Percentiles rank a stretch among this genome's conserved stretches.
These are phyloP conservation scores for Sungouiella thailandica DNA, from an alignment of 805 yeast genomes.

Conservation along the genomic window DNA sequence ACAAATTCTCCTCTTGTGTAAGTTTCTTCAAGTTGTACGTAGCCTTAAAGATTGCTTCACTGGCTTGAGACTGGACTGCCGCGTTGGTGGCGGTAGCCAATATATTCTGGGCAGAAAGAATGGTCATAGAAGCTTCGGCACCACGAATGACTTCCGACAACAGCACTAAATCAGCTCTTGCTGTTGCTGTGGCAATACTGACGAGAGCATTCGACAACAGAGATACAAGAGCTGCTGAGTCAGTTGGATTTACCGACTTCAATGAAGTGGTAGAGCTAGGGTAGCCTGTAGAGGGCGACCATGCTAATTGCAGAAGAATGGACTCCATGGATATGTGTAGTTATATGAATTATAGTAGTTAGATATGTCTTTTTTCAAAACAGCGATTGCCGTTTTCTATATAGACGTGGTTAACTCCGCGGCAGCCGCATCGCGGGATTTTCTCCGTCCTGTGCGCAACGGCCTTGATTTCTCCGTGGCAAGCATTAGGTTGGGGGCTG, in stretches of 20 bases:
- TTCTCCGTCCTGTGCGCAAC: too few relatives aligned
- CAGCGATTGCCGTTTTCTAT: too few relatives aligned
- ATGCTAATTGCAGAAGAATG: background rate
- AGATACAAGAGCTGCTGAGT: slow-evolving; percentile 18
- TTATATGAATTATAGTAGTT: too few relatives aligned
- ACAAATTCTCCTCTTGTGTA: slow-evolving; percentile 25
- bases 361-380: too few relatives aligned
- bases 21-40: slow-evolving; percentile 28
- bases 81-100: slow-evolving; percentile 35
- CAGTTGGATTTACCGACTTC: slow-evolving; percentile 21
- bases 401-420: too few relatives aligned
- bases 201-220: slow-evolving; percentile 10
- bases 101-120: slow-evolving; percentile 31
- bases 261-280: slow-evolving; percentile 25
- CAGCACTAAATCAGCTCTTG: slow-evolving; percentile 12
- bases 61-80: slow-evolving; percentile 22
- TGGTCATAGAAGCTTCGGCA: slow-evolving; percentile 32
- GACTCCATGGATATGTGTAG: background rate
- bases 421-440: too few relatives aligned
- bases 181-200: slow-evolving; percentile 19
- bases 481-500: too few relatives aligned
- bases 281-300: slow-evolving; percentile 14
- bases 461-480: too few relatives aligned
- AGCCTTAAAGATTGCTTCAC: slow-evolving; percentile 28
- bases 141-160: slow-evolving; percentile 26